Base-by-base conservation (phyloP, 2,329 filamentous ascomycete genomes). In the Monosporascus sp. region DNA sequence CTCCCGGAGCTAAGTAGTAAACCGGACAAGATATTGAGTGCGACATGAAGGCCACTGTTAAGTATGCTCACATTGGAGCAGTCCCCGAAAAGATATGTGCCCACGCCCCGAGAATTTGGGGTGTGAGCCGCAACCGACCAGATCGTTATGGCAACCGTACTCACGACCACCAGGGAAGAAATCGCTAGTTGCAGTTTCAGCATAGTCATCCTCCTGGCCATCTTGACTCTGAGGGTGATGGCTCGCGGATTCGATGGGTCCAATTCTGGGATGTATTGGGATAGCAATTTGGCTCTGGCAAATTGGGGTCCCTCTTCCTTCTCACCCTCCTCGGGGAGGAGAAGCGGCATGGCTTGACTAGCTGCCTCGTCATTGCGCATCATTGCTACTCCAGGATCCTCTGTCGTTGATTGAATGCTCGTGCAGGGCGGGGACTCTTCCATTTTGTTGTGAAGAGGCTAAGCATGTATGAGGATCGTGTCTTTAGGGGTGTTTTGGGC, bases 271-370 rank as follows among this genome's bases (percentile, higher is more conserved):
- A 49, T 49, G 20, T 49, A 49, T 38, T 37, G 27, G 9, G 20
- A 24, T 9, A 49, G 48, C 17, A 49, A 70, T 24, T 24, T 24
- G 24, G 24, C 24, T 24, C 24, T 24, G 24, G 24, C 24, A 24
- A 24, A 24, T 24, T 24, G 24, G 24, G 24, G 24, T 24, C 24
- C 24, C 24, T 24, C 24, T 5, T 24, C 24, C 24, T 24, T 24
- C 24, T 24, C 24, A 24, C 24, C 3, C 24, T 24, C 24, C 24
- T 24, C 24, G 5, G 24, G 24, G 24, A 24, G 24, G 24, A 24
- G 24, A 5, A 5, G 24, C 3, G 24, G 24, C 24, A 24, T 24
- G 24, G 24, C 4, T 24, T 24, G 24, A 24, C 24, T 24, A 24
- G 24, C 24, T 24, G 4, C 24, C 5, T 24, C 24, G 5, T 24